Conservation (phyloP, 73 alveolate genomes). For the Blepharisma stoltei region DNA sequence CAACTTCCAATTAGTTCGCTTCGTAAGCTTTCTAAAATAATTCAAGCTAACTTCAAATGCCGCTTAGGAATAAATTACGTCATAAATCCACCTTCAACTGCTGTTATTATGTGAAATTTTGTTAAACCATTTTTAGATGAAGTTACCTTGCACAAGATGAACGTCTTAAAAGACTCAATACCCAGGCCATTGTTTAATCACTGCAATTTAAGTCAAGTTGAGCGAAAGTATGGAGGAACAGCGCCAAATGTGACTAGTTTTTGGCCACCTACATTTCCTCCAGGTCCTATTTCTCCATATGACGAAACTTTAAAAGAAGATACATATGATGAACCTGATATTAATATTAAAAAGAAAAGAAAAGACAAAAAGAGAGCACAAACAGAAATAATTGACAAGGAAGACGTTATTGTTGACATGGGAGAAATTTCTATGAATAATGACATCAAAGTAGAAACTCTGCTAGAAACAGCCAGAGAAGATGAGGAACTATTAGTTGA, state of each 20-base stretch:
- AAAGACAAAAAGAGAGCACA: no score
- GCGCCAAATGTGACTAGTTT: slow-evolving; percentile 60
- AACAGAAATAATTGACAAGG: no score
- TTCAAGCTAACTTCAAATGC: slow-evolving; percentile 38
- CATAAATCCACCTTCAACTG: slow-evolving; percentile 34
- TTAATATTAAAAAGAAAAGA: no score
- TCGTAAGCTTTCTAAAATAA: not conserved
- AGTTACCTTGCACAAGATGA: slow-evolving; percentile 42
- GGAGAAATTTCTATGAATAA: no score
- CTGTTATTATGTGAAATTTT: slow-evolving; percentile 32
- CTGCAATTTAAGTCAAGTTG: slow-evolving; percentile 55
- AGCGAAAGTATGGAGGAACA: slow-evolving; percentile 70
- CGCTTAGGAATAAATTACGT: slow-evolving; percentile 32
- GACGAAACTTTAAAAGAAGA: not conserved
- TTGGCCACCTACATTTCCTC: slow-evolving; percentile 41
- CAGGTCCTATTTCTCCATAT: not conserved
- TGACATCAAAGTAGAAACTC: not conserved
- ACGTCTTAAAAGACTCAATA: slow-evolving; percentile 29
- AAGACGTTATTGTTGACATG: no score
- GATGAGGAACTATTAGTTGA: not conserved
- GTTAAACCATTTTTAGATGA: slow-evolving; percentile 37
- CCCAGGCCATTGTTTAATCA: slow-evolving; percentile 23
- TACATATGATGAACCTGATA: not conserved
- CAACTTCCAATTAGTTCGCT: slow-evolving; percentile 62
- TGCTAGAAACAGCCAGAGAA: not conserved